These are phyloP conservation scores for Porodaedalea pini DNA, from an alignment of 1,284 basidiomycete species.

Conservation along the genomic window DNA sequence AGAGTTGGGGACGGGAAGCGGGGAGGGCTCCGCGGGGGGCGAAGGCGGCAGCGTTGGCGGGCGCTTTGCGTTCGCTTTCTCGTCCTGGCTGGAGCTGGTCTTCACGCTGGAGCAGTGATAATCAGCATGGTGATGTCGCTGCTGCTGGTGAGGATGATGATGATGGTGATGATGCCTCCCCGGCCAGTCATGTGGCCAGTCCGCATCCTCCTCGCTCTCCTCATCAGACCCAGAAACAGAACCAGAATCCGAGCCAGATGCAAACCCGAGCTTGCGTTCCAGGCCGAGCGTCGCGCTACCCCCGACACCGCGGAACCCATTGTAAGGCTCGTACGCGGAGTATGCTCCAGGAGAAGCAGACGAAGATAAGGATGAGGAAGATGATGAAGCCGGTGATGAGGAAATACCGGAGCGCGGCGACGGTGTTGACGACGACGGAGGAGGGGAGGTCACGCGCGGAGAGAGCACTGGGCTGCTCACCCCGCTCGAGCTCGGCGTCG, in stretches of 20 bases:
- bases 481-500: conserved; percentile 1
- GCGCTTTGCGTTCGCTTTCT: not conserved
- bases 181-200: conserved; percentile 4
- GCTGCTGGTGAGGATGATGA: not conserved
- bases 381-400: not conserved
- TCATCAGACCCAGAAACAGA: not conserved
- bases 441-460: not conserved
- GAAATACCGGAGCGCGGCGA: not conserved
- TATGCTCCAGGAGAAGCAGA: conserved; percentile 1
- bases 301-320: not conserved
- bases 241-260: not conserved
- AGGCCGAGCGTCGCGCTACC: conserved; percentile 7
- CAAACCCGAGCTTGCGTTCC: conserved; percentile 11
- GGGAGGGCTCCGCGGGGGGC: not conserved
- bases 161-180: not conserved
- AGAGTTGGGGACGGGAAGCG: not conserved
- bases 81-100: not conserved
- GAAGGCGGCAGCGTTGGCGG: not conserved
- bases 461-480: conserved; percentile 1
- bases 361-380: conserved; percentile 3
- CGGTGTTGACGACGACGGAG: not conserved
- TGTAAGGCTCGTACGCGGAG: not conserved
- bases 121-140: not conserved
- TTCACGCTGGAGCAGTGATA: not conserved
- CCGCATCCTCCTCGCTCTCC: conserved; percentile 3